Evolutionary conservation across 1,284 basidiomycete species (phyloP).

Genomic region (Paramarasmius palmivorus): DNA sequence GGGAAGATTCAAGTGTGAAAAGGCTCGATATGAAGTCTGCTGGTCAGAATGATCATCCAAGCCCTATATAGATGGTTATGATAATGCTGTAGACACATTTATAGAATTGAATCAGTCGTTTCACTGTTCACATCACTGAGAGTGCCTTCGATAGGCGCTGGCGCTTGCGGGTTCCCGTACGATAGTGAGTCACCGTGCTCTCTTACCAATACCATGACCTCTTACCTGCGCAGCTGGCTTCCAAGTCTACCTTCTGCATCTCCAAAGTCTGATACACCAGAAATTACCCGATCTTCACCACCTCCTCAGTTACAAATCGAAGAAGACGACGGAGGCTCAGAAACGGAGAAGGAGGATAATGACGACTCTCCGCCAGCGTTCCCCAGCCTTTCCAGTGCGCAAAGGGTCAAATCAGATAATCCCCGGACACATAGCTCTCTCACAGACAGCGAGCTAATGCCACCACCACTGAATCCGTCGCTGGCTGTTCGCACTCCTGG

Average conservation of each 20-base stretch:
- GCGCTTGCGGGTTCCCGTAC: too few relatives aligned
- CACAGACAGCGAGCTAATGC: constrained; percentile 64
- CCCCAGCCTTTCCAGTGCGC: constrained; percentile 79
- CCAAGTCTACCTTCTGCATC: constrained; percentile 30
- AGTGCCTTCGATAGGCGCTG: too few relatives aligned
- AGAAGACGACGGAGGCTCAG: constrained; percentile 52
- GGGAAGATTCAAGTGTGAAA: constrained; percentile 5
- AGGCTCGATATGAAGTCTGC: constrained; percentile 5
- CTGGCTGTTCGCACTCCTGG: constrained; percentile 47
- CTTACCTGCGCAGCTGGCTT: constrained; percentile 53
- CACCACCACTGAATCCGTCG: constrained; percentile 63
- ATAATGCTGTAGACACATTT: too few relatives aligned
- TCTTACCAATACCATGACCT: constrained; percentile 34
- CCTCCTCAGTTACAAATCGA: constrained; percentile 36
- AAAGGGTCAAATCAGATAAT: constrained; percentile 52
- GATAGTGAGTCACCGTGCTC: neutral
- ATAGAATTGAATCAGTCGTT: too few relatives aligned
- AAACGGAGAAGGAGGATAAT: constrained; percentile 58
- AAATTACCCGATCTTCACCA: constrained; percentile 37
- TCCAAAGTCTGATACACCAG: constrained; percentile 24
- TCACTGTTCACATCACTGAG: too few relatives aligned
- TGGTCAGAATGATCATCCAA: neutral
- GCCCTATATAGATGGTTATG: too few relatives aligned
- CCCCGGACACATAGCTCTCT: constrained; percentile 41
- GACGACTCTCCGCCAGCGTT: constrained; percentile 82